Percentiles rank a stretch among this genome's conserved stretches.
Conservation (phyloP, 73 alveolate species). For the Urostyla sp. region DNA sequence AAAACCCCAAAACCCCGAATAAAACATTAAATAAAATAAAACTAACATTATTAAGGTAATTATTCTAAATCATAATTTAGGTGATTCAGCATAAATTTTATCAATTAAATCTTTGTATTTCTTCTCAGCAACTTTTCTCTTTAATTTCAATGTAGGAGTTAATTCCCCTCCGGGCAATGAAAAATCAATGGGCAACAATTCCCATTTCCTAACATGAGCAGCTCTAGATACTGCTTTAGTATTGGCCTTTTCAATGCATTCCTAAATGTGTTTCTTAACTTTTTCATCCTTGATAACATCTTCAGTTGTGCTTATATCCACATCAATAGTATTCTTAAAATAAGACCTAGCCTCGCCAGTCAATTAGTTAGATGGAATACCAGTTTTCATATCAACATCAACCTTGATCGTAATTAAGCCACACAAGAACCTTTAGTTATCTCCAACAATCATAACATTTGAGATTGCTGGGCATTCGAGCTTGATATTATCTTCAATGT, state of each 20-base stretch:
- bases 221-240: conserved; percentile 56
- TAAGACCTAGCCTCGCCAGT: conserved; percentile 23
- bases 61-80: not conserved
- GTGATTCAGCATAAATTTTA: conserved; percentile 9
- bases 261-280: not conserved
- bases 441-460: conserved; percentile 74
- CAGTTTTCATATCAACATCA: conserved; percentile 45
- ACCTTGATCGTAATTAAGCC: conserved; percentile 63
- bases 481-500: conserved; percentile 63
- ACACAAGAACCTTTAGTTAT: conserved; percentile 50
- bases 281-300: conserved; percentile 42
- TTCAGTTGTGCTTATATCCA: conserved; percentile 14
- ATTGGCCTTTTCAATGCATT: conserved; percentile 41
- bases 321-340: conserved; percentile 5
- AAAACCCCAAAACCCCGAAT: conserved; percentile 1
- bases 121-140: conserved; percentile 50
- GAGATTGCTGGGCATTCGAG: conserved; percentile 53
- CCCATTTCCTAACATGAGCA: conserved; percentile 52
- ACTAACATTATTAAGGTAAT: not conserved
- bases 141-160: conserved; percentile 64
- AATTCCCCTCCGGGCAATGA: conserved; percentile 69
- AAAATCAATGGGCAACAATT: conserved; percentile 46
- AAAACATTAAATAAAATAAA: no score
- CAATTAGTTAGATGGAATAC: conserved; percentile 5
- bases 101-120: conserved; percentile 29